Evolutionary conservation across 2,329 filamentous ascomycete genomes (phyloP).

Genomic region (Ceratocystis ficicola): DNA sequence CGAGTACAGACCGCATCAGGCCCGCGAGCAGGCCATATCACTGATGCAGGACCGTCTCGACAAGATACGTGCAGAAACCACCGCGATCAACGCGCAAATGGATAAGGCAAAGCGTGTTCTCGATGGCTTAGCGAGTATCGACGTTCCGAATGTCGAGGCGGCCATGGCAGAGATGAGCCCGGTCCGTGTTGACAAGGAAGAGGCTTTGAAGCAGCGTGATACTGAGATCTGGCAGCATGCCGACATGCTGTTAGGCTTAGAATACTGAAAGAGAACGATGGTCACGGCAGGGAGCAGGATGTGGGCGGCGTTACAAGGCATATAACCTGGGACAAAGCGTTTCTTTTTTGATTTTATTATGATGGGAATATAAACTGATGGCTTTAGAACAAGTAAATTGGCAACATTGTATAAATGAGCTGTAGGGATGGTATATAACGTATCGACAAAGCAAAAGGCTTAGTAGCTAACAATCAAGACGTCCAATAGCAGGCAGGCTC

Average conservation of each 20-base stretch:
- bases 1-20: conserved; percentile 86
- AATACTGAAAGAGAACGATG: not conserved
- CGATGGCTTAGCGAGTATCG: conserved; percentile 50
- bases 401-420: not conserved
- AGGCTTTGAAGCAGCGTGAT: conserved; percentile 7
- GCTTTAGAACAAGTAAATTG: not conserved
- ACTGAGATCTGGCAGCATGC: conserved; percentile 14
- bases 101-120: conserved; percentile 64
- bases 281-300: not conserved
- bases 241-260: not conserved
- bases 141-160: conserved; percentile 24
- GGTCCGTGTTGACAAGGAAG: not conserved
- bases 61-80: conserved; percentile 58
- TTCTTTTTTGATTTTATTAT: not conserved
- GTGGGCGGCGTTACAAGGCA: not conserved
- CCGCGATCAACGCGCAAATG: conserved; percentile 52
- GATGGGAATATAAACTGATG: not conserved
- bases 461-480: not conserved
- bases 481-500: not conserved
- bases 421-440: not conserved
- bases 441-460: not conserved
- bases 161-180: not conserved
- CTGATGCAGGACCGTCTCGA: conserved; percentile 80
- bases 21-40: conserved; percentile 71
- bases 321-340: not conserved